phyloP scores from a whole-genome alignment of 768 basidiomycete genomes.

The Mycena pura region DNA sequence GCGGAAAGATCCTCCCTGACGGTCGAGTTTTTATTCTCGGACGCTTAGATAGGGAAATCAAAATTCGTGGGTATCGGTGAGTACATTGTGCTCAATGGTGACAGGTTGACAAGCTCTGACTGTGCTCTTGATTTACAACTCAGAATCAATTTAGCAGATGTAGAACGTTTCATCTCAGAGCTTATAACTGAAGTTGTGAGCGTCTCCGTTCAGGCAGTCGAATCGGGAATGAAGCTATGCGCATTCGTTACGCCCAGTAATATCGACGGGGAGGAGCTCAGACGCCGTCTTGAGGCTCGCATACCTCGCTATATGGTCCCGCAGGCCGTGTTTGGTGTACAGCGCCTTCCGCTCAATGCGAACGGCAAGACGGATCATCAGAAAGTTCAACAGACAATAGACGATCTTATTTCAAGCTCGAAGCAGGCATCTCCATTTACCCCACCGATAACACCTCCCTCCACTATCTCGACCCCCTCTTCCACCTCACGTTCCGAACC shows the following conservation, averaged over 20 bases:
- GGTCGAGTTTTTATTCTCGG: background rate
- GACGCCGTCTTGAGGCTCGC: background rate
- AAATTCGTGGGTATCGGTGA: background rate
- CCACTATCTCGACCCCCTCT: too few species aligned
- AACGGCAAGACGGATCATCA: background rate
- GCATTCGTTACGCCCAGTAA: background rate
- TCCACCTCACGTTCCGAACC: background rate
- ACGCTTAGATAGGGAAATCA: background rate
- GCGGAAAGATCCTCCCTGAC: background rate
- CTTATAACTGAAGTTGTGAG: background rate
- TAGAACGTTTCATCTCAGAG: background rate
- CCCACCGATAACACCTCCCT: background rate
- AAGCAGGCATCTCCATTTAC: background rate
- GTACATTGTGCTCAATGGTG: background rate
- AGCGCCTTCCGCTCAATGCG: background rate
- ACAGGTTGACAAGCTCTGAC: background rate
- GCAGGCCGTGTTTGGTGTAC: background rate
- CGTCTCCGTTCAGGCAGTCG: background rate
- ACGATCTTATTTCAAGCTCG: background rate
- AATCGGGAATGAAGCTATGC: background rate
- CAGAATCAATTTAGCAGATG: background rate
- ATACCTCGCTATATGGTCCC: background rate
- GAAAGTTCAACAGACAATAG: background rate
- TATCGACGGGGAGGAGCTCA: background rate
- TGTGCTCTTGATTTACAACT: too few species aligned